phyloP scores from a whole-genome alignment of 1,284 basidiomycete species.

The Erythrobasidium hasegawianum region DNA sequence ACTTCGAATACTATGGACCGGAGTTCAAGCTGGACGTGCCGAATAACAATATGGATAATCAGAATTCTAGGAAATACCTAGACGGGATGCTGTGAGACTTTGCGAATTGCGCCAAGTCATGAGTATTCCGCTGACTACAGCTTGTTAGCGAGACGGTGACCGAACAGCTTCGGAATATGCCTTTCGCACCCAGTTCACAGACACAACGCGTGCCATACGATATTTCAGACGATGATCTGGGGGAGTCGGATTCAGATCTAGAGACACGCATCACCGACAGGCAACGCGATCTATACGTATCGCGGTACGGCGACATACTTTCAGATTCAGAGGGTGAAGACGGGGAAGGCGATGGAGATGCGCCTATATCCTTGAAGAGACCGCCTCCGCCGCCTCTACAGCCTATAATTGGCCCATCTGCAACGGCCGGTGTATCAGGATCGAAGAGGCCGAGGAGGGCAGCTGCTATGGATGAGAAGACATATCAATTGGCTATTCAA shows the following conservation, averaged over 20 bases:
- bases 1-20: constrained; percentile 97
- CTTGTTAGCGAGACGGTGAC: constrained; percentile 61
- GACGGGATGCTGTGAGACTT: constrained; percentile 66
- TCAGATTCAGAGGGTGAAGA: constrained; percentile 33
- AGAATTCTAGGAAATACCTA: constrained; percentile 79
- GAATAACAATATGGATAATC: constrained; percentile 88
- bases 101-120: not conserved
- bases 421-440: not conserved
- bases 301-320: constrained; percentile 33
- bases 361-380: constrained; percentile 26
- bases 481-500: not conserved
- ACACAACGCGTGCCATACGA: constrained; percentile 68
- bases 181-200: constrained; percentile 78
- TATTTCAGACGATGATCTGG: constrained; percentile 24
- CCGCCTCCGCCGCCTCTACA: constrained; percentile 23
- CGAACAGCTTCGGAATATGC: constrained; percentile 71
- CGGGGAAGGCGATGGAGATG: not conserved
- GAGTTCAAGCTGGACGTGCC: constrained; percentile 88
- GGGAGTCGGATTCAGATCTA: constrained; percentile 32
- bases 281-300: constrained; percentile 26
- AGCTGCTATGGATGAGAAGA: constrained; percentile 12
- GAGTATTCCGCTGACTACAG: constrained; percentile 1
- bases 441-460: constrained; percentile 18
- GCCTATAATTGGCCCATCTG: constrained; percentile 6
- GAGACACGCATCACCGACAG: constrained; percentile 32